Evolutionary conservation across 2,329 filamentous ascomycete species (phyloP).

Genomic region (Plenodomus tracheiphilus): DNA sequence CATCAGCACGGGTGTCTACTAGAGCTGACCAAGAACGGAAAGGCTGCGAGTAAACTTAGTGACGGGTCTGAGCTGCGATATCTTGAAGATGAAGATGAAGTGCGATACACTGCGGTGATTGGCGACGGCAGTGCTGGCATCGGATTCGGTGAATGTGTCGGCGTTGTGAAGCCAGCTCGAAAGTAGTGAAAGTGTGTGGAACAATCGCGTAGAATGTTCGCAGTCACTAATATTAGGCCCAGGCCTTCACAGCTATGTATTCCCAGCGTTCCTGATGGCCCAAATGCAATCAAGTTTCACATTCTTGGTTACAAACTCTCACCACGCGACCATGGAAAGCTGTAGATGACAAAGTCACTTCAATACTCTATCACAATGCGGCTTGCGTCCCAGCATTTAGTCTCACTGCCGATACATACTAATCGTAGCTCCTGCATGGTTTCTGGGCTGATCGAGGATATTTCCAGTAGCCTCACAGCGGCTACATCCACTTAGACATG

Average conservation of each 20-base stretch:
- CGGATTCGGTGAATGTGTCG: conserved; percentile 48
- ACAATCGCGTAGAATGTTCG: not conserved
- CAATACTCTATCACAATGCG: not conserved
- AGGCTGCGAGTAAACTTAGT: conserved; percentile 26
- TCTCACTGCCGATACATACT: too few relatives aligned
- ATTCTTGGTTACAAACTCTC: not conserved
- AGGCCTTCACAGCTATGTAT: not conserved
- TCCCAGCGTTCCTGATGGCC: not conserved
- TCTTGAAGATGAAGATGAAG: conserved; percentile 48
- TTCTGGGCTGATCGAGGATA: too few relatives aligned
- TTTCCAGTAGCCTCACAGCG: too few relatives aligned
- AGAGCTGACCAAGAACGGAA: conserved; percentile 46
- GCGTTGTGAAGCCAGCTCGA: conserved; percentile 37
- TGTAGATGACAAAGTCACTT: not conserved
- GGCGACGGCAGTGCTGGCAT: conserved; percentile 38
- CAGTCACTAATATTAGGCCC: not conserved
- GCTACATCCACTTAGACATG: too few relatives aligned
- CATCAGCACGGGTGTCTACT: conserved; percentile 49
- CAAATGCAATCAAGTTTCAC: not conserved
- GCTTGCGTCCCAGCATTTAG: too few relatives aligned
- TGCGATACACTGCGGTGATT: conserved; percentile 43
- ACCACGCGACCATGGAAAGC: not conserved
- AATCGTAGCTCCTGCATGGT: too few relatives aligned
- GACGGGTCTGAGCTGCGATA: conserved; percentile 42
- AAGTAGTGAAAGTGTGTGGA: conserved; percentile 2